Base-by-base conservation (phyloP, 768 basidiomycete species). In the Hypholoma fasciculare region DNA sequence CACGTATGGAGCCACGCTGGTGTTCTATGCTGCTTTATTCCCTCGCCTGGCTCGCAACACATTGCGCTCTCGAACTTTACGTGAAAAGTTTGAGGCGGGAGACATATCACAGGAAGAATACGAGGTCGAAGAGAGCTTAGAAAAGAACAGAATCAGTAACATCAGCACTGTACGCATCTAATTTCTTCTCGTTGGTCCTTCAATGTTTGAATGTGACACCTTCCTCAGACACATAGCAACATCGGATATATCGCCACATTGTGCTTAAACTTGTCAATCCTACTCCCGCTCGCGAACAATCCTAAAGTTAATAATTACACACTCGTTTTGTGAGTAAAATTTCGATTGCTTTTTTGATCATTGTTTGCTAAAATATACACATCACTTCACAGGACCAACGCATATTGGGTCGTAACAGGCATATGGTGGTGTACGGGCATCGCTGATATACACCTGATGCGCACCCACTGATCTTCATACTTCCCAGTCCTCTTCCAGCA, bases 141-240 rank as follows among this genome's bases (percentile, higher is more conserved):
- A 93, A 74, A 92, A 92, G 80, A 94, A 92, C 60, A 75, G 86
- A 60, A 89, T 94, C 57, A 90, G 91, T 66, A 93, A 92, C 64
- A 89, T 92, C 61, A 89, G 87, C 66, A 92, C 88, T 43, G 91
- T 91, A 48, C 49, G 80, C 59, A 30, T 17, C 44, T 23, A 40
- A 9, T 9, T 27, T 37, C 48, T 20, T 14, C 38, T 48, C 8
- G 20, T 23, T 23, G 5, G 48, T n/a, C 11, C 23, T 38, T 23
- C 39, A 23, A 23, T 23, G 19, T 52, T 55, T 50, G 7, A 52
- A 39, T 14, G 0, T 11, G 20, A 12, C 58, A 14, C 56, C 39
- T 6, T 50, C 52, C 19, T 26, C 52, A 91, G 90, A 83, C 79
- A 52, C 89, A 91, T 66, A 88, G 87, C 64, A 90, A 91, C 59